These are phyloP conservation scores for Pichia kudriavzevii DNA, from an alignment of 1,139 yeast genomes.

Conservation along the genomic window DNA sequence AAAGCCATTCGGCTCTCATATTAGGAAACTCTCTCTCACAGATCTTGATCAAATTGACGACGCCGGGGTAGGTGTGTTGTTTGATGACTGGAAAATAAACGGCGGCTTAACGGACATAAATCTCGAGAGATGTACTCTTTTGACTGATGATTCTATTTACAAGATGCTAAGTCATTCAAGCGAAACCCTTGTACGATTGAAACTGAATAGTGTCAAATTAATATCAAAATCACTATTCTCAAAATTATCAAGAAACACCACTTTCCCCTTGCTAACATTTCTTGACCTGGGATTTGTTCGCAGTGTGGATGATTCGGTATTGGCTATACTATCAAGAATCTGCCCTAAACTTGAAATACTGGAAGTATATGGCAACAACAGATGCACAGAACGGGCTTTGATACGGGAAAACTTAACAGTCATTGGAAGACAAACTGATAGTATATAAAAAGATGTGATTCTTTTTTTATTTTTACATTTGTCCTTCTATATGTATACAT, in stretches of 20 bases:
- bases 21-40: constrained; percentile 47
- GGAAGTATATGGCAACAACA: constrained; percentile 74
- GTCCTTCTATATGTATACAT: not conserved
- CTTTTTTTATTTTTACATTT: too few relatives aligned
- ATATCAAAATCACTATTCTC: constrained; percentile 44
- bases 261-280: constrained; percentile 52
- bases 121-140: constrained; percentile 55
- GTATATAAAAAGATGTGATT: constrained; percentile 37
- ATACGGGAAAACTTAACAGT: constrained; percentile 50
- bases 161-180: constrained; percentile 60
- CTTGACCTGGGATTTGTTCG: constrained; percentile 74
- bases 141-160: constrained; percentile 56
- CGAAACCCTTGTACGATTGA: constrained; percentile 57
- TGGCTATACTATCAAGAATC: constrained; percentile 44
- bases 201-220: constrained; percentile 62
- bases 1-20: constrained; percentile 45
- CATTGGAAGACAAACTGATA: constrained; percentile 73
- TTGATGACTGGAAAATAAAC: constrained; percentile 45
- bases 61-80: constrained; percentile 53
- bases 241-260: constrained; percentile 31
- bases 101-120: constrained; percentile 57
- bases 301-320: constrained; percentile 56
- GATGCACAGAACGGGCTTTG: constrained; percentile 51
- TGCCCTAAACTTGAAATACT: constrained; percentile 57
- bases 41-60: constrained; percentile 57